Percentiles rank a stretch among this genome's conserved stretches.
Conservation (phyloP, 225 moss, liverwort and hornwort species). For the Sphagnum contortum region DNA sequence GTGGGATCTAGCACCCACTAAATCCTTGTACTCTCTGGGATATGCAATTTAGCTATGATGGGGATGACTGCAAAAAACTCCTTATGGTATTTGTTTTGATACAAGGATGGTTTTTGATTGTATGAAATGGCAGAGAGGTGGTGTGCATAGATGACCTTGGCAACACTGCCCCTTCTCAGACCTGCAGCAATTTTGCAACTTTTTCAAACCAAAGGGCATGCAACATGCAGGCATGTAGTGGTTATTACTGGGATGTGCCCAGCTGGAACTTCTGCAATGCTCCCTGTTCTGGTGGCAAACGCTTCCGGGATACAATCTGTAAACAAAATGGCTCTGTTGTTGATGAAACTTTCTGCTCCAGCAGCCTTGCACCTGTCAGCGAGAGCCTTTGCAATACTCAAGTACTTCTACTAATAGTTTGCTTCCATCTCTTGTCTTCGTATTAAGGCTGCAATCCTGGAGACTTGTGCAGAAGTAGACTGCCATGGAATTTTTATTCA, state of each 20-base stretch:
- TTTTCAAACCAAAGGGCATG: constrained; percentile 20
- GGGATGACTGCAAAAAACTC: no score
- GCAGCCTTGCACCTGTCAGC: constrained; percentile 16
- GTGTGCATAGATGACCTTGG: constrained; percentile 65
- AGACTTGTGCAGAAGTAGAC: no score
- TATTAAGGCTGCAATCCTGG: no score
- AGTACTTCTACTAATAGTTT: constrained; percentile 15
- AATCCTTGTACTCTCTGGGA: no score
- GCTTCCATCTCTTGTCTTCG: not conserved
- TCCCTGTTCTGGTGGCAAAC: constrained; percentile 57
- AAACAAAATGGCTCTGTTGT: constrained; percentile 18
- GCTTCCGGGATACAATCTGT: constrained; percentile 34
- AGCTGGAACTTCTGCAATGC: constrained; percentile 77
- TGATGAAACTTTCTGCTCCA: constrained; percentile 22
- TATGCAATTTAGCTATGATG: no score
- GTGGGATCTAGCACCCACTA: no score
- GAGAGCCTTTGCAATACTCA: constrained; percentile 54
- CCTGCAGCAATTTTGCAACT: constrained; percentile 18
- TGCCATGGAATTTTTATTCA: not conserved
- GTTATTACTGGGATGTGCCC: constrained; percentile 43
- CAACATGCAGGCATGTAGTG: constrained; percentile 38
- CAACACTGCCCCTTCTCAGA: constrained; percentile 46
- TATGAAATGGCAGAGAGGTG: constrained; percentile 15
- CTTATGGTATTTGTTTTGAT: no score
- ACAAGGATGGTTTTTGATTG: no score